Base-by-base conservation (phyloP, 768 basidiomycete species). In the Boletellus ananas region DNA sequence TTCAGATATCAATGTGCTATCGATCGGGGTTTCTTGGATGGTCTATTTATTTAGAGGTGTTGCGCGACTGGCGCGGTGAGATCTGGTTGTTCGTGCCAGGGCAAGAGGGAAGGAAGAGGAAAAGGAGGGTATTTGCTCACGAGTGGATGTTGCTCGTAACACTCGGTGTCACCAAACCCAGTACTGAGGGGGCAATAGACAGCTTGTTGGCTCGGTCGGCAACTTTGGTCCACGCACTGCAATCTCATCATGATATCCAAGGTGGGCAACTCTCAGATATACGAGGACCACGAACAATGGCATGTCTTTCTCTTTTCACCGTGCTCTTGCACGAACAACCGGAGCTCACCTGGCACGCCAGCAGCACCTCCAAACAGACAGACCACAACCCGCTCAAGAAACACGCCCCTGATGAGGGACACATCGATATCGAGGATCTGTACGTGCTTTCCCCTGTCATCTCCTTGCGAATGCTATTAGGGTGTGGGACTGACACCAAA, bases 181-280 rank as follows among this genome's bases (percentile, higher is more conserved):
- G n/a, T n/a, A n/a, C n/a, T n/a, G n/a, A n/a, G n/a, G n/a, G n/a
- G n/a, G n/a, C n/a, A n/a, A n/a, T n/a, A n/a, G n/a, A n/a, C n/a
- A n/a, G n/a, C n/a, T n/a, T n/a, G n/a, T n/a, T n/a, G n/a, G n/a
- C n/a, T n/a, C n/a, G n/a, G n/a, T n/a, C n/a, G n/a, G n/a, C n/a
- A n/a, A n/a, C n/a, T n/a, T n/a, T n/a, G n/a, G n/a, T n/a, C n/a
- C n/a, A n/a, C n/a, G n/a, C n/a, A n/a, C n/a, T n/a, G n/a, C n/a
- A n/a, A n/a, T n/a, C n/a, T n/a, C n/a, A n/a, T n/a, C n/a, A 79
- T 79, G 77, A 72, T 73, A 60, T 79, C 78, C 41, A 75, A 74
- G 45, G 74, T 75, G 37, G 77, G 76, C n/a, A 76, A 74, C 54
- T 58, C 69, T 3, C 78, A 78, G 27, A 65, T 74, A 36, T 75